phyloP scores from a whole-genome alignment of 1,139 yeast genomes.

The Protomyces gravidus region DNA sequence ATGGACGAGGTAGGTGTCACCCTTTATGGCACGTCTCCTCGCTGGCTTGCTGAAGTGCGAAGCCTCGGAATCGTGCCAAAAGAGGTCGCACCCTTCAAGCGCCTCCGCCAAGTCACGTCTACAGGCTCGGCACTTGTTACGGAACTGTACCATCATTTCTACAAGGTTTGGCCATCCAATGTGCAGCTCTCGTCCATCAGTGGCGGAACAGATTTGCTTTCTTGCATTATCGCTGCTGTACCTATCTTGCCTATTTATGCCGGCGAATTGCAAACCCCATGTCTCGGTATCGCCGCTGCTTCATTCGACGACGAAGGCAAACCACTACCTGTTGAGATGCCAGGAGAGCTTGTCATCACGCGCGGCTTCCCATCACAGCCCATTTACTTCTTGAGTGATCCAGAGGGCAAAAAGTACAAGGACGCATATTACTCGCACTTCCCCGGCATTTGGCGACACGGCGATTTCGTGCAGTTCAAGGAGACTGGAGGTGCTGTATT shows the following conservation, averaged over 20 bases:
- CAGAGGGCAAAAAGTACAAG: slow-evolving; percentile 31
- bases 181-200: slow-evolving; percentile 34
- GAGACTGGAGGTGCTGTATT: slow-evolving; percentile 33
- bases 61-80: slow-evolving; percentile 7
- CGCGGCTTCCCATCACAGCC: slow-evolving; percentile 36
- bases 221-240: slow-evolving; percentile 35
- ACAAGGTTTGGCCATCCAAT: slow-evolving; percentile 31
- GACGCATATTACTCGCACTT: slow-evolving; percentile 34
- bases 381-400: slow-evolving; percentile 34
- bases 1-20: slow-evolving; percentile 12
- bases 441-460: slow-evolving; percentile 36
- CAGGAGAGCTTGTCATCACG: slow-evolving; percentile 35
- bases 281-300: slow-evolving; percentile 36
- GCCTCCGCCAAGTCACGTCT: slow-evolving; percentile 31
- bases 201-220: slow-evolving; percentile 36
- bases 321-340: slow-evolving; percentile 26
- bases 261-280: slow-evolving; percentile 35
- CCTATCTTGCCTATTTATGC: slow-evolving; percentile 33
- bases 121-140: slow-evolving; percentile 36
- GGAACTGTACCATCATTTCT: slow-evolving; percentile 34
- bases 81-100: slow-evolving; percentile 5
- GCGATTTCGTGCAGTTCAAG: slow-evolving; percentile 35
- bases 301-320: slow-evolving; percentile 33
- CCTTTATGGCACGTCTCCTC: slow-evolving; percentile 30
- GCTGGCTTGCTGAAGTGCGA: slow-evolving; percentile 21